phyloP scores from a whole-genome alignment of 176 grass and related monocot genomes.

The Oryza meyeriana region DNA sequence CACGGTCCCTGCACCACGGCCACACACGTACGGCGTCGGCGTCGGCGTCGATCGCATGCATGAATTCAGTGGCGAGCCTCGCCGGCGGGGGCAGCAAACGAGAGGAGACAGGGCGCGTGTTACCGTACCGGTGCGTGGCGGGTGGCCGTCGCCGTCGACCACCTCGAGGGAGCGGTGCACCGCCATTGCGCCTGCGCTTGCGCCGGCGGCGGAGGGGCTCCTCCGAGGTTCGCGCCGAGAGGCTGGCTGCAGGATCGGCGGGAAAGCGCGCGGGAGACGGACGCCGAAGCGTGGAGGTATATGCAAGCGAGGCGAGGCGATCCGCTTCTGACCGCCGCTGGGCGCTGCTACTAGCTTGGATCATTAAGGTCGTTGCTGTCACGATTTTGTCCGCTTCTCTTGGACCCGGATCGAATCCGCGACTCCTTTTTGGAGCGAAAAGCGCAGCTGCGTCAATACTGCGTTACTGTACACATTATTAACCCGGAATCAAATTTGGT shows the following conservation, averaged over 20 bases:
- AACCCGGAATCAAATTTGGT: no score
- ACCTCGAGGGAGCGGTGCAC: conserved; percentile 42
- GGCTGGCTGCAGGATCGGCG: neutral
- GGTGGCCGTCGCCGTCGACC: conserved; percentile 31
- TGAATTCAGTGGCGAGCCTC: neutral
- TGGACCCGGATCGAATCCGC: neutral
- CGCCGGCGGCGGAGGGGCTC: no score
- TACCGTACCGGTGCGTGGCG: conserved; percentile 29
- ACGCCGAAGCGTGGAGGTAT: neutral
- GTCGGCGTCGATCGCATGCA: no score
- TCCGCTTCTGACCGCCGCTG: neutral
- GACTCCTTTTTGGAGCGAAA: neutral
- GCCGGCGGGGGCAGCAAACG: no score
- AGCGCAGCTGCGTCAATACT: neutral
- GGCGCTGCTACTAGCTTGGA: neutral
- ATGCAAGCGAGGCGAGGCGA: neutral
- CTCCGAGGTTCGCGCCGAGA: no score
- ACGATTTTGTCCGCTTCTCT: neutral
- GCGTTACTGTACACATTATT: no score
- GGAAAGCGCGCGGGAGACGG: neutral
- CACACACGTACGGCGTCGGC: no score
- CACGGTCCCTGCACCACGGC: conserved; percentile 40
- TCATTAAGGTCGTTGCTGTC: neutral
- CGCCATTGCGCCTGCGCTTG: conserved; percentile 25
- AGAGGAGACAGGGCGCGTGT: neutral